These are phyloP conservation scores for Colletotrichum sp. DNA, from an alignment of 2,329 filamentous ascomycete species.

Conservation along the genomic window DNA sequence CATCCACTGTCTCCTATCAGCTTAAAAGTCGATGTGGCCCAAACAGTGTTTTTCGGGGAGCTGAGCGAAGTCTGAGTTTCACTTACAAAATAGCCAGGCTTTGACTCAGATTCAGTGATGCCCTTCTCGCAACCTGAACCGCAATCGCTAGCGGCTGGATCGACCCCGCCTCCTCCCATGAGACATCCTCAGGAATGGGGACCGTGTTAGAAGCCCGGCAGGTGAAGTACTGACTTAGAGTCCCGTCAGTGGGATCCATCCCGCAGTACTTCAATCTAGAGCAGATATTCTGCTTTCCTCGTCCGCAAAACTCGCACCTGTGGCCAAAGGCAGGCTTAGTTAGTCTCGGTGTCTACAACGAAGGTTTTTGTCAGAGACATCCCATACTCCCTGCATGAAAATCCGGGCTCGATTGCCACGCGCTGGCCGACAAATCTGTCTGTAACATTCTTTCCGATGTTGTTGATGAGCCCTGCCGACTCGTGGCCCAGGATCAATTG, in stretches of 20 bases:
- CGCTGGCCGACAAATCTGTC: neutral
- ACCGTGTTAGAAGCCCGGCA: neutral
- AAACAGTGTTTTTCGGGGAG: fast-evolving
- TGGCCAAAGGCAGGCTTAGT: neutral
- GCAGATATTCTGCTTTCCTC: neutral
- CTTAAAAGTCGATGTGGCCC: neutral
- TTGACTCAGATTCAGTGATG: neutral
- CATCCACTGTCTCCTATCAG: neutral
- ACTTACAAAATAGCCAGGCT: neutral
- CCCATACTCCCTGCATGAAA: neutral
- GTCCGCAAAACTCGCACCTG: neutral
- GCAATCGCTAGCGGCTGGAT: neutral
- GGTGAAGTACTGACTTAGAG: neutral
- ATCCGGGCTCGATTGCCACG: neutral
- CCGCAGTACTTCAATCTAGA: neutral
- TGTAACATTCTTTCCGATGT: neutral
- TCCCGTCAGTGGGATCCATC: neutral
- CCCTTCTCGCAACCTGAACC: neutral
- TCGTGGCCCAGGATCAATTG: neutral
- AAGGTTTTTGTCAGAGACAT: fast-evolving
- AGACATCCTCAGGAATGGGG: neutral
- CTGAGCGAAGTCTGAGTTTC: fast-evolving
- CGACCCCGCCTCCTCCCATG: neutral
- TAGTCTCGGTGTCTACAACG: neutral
- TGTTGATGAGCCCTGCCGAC: neutral